Conservation (phyloP, 1,139 yeast species). For the Suhomyces choctaworum region DNA sequence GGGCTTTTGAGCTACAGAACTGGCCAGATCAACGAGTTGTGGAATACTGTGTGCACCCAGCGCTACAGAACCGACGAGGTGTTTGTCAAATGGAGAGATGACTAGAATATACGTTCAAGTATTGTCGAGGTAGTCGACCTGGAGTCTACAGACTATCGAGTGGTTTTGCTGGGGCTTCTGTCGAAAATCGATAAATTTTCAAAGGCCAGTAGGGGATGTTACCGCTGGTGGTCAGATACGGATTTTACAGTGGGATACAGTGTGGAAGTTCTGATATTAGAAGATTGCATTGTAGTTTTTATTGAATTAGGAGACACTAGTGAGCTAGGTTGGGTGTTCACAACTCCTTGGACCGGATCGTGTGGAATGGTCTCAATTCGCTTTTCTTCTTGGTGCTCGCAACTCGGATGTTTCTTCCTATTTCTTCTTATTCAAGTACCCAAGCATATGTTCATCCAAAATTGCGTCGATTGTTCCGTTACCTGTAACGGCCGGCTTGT, state of each 20-base stretch:
- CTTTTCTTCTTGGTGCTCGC: background rate
- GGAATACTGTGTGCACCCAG: slow-evolving; percentile 86
- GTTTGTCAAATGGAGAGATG: slow-evolving; percentile 82
- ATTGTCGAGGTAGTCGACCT: slow-evolving; percentile 4
- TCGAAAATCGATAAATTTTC: slow-evolving; percentile 19
- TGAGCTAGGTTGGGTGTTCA: too few species aligned
- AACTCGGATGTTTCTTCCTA: background rate
- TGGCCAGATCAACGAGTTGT: slow-evolving; percentile 64
- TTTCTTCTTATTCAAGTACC: too few species aligned
- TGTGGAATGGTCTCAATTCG: too few species aligned
- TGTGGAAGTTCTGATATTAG: too few species aligned
- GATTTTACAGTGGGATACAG: slow-evolving; percentile 31
- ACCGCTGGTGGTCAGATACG: slow-evolving; percentile 36
- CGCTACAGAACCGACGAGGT: slow-evolving; percentile 94
- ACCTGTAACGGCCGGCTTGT: slow-evolving; percentile 1
- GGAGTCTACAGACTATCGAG: slow-evolving; percentile 3
- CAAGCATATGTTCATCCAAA: too few species aligned
- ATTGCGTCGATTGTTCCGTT: background rate
- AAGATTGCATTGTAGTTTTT: too few species aligned
- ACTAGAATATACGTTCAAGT: slow-evolving; percentile 21
- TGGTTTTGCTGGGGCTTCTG: slow-evolving; percentile 3
- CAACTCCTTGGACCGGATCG: too few species aligned
- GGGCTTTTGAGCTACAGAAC: slow-evolving; percentile 85
- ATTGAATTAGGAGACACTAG: too few species aligned
- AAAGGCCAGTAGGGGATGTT: slow-evolving; percentile 20